Evolutionary conservation across 2,329 filamentous ascomycete species (phyloP).

Genomic region (Cladosporium velox): DNA sequence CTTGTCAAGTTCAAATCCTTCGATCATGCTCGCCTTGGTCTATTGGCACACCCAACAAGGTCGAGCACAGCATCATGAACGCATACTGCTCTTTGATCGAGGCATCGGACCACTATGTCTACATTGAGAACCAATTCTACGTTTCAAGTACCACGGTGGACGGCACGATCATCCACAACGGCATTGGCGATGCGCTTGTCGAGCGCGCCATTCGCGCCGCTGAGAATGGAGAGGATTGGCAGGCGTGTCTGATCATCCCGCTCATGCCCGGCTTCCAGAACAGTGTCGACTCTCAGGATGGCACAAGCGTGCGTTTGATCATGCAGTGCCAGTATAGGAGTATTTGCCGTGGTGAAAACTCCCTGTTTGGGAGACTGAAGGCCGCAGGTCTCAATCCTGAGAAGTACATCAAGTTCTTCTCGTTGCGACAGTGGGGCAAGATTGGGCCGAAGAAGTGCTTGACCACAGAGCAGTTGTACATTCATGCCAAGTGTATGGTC

Average conservation of each 20-base stretch:
- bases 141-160: constrained; percentile 90
- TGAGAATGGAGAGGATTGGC: constrained; percentile 84
- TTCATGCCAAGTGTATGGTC: constrained; percentile 95
- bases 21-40: constrained; percentile 92
- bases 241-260: constrained; percentile 84
- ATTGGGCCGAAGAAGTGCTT: constrained; percentile 80
- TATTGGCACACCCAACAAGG: constrained; percentile 76
- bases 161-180: constrained; percentile 84
- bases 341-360: constrained; percentile 88
- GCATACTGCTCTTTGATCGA: constrained; percentile 95
- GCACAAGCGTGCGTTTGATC: constrained; percentile 90
- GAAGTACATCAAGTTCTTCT: constrained; percentile 95
- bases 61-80: constrained; percentile 93
- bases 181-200: constrained; percentile 91
- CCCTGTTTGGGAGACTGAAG: constrained; percentile 84
- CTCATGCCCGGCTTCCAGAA: constrained; percentile 99
- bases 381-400: constrained; percentile 84
- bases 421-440: constrained; percentile 86
- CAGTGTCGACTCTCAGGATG: constrained; percentile 89
- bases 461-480: constrained; percentile 95
- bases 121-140: constrained; percentile 99
- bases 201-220: constrained; percentile 85
- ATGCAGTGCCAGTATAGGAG: constrained; percentile 97
- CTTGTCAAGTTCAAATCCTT: constrained; percentile 94
- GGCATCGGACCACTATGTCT: constrained; percentile 94